Percentiles rank a stretch among this genome's conserved stretches.
phyloP scores from a whole-genome alignment of 2,329 filamentous ascomycete genomes.

The Aspergillus brasiliensis region DNA sequence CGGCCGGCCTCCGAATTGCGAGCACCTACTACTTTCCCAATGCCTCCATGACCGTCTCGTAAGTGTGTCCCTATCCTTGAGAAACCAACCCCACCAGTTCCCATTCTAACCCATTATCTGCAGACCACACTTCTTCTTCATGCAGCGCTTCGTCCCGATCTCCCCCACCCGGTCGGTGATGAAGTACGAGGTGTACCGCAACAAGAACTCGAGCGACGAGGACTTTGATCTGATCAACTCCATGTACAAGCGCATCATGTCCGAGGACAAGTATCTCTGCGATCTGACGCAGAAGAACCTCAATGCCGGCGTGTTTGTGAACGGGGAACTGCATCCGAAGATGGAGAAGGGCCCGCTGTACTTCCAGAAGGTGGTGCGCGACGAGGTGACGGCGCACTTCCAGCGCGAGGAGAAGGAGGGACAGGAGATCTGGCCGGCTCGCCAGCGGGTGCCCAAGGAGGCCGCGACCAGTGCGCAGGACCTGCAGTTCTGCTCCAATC shows the following conservation, averaged over 20 bases:
- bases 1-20: conserved; percentile 43
- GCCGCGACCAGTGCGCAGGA: conserved; percentile 33
- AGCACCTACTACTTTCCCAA: conserved; percentile 42
- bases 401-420: conserved; percentile 49
- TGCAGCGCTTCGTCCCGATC: conserved; percentile 63
- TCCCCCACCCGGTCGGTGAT: conserved; percentile 55
- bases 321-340: conserved; percentile 61
- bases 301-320: conserved; percentile 61
- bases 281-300: conserved; percentile 61
- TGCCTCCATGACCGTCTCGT: conserved; percentile 36
- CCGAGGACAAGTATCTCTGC: conserved; percentile 66
- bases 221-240: conserved; percentile 59
- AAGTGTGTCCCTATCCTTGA: conserved; percentile 17
- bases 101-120: not conserved
- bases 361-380: conserved; percentile 57
- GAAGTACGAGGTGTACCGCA: conserved; percentile 65
- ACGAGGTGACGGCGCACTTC: conserved; percentile 51
- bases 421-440: conserved; percentile 57
- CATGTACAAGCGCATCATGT: conserved; percentile 66
- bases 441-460: conserved; percentile 32
- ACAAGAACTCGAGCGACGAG: conserved; percentile 60
- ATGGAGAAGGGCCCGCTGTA: conserved; percentile 60
- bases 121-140: conserved; percentile 62
- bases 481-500: conserved; percentile 32
- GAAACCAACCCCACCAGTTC: too few relatives aligned